Evolutionary conservation across 129 eudicot genomes (phyloP), one percentile per base, ranked within the genome.

Genomic region (Cynara cardunculus): DNA sequence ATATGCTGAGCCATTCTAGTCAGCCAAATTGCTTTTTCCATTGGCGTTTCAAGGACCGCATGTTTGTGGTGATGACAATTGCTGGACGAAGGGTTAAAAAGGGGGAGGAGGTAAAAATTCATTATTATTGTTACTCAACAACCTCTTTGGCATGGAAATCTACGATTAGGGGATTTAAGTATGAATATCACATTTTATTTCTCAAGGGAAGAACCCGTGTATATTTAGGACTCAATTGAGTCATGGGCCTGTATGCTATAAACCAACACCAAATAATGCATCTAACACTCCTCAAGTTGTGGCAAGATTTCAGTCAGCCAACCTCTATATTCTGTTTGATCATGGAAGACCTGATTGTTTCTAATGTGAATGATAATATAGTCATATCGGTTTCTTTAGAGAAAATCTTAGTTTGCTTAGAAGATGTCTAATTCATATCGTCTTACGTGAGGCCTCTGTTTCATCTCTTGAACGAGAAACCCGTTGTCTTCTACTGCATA

Each of bases 51-150:
- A 96, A 89, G 82, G 99, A 96, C 73, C 91, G 99, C 56, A 92
- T 96, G 99, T 91, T 96, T 84, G 99, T 89, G 89, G 99, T 96
- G 85, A 90, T 92, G 99, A 90, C 89, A 75, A 96, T 92, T 87
- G 97, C 99, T 73, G 99, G 99, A 70, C 94, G 91, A 72, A 41
- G 82, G 64, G 87, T 96, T 31, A 89, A 72, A 80, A 90, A 85
- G 30, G 99, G 99, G 81, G 99, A 96, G 56, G 99, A 96, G 91
- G 99, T 92, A 87, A 82, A 37, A 53, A 34, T 21, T 64, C 25
- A 61, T 72, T 16, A 39, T 69, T 24, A 34, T 56, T 31, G 19
- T 56, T 35, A 31, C 31, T 78, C 24, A 41, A 22, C 39, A 30
- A 16, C 25, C 65, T 28, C 69, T 37, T 70, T 66, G 8, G 56